Base-by-base conservation (phyloP, 2,329 filamentous ascomycete genomes). In the Diatrype stigma region DNA sequence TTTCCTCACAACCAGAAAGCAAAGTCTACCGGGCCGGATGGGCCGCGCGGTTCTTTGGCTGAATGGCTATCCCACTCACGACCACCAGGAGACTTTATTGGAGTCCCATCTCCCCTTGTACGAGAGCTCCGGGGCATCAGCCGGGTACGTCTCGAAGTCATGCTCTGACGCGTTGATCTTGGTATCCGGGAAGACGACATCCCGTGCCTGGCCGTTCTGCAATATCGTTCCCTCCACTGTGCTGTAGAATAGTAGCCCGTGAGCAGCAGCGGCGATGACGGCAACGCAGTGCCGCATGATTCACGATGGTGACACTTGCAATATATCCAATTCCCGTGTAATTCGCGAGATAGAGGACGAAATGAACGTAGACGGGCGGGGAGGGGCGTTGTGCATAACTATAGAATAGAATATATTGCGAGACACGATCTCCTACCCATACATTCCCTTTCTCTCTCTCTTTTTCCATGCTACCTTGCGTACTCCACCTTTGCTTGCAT, bases 41-140 rank as follows among this genome's bases (percentile, higher is more conserved):
- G 6, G n/a, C 26, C 26, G 6, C 26, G 26, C 26, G 26, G 26
- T 5, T 6, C 5, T 5, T 30, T 30, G 26, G 10, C 26, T 30
- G 26, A 10, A 10, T n/a, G n/a, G n/a, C n/a, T n/a, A n/a, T n/a
- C 26, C 21, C 22, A 73, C 76, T 67, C 67, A 79, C 76, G 77
- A 79, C 79, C 78, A 83, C 76, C 77, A 85, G 2, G 78, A 84
- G 45, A 83, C 74, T 56, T 80, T 72, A 56, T 80, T 75, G 32
- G 75, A 80, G 60, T 85, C 81, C 81, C 81, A 85, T 51, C 80
- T 70, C 5, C 81, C 82, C 60, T 84, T 83, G 69, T 84, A 85
- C 0, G 78, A 78, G 10, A 85, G 69, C 59, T 84, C 79, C 1
- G 72, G 63, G 2, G 77, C 73, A 60, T 78, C 71, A 3, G 79